Evolutionary conservation across 2,329 filamentous ascomycete species (phyloP).

Genomic region (Capronia epimyces): DNA sequence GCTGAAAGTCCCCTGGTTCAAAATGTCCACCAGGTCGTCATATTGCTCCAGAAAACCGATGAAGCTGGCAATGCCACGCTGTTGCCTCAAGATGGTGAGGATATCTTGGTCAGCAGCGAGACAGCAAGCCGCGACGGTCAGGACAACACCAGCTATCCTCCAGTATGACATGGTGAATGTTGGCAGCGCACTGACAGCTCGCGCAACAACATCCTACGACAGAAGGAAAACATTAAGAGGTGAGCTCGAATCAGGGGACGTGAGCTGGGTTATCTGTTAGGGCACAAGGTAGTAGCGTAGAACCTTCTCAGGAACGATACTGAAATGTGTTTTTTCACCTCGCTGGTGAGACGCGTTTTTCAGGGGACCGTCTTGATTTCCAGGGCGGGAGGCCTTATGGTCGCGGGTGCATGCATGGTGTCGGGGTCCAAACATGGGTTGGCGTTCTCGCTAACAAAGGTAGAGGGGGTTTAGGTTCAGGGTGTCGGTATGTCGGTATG

Average conservation of each 20-base stretch:
- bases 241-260: constrained; percentile 18
- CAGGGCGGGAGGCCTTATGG: no score
- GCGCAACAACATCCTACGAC: constrained; percentile 12
- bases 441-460: neutral
- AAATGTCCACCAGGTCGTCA: constrained; percentile 18
- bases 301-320: no score
- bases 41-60: constrained; percentile 14
- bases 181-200: constrained; percentile 7
- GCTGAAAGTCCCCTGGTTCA: constrained; percentile 24
- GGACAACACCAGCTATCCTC: constrained; percentile 2
- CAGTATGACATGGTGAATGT: constrained; percentile 15
- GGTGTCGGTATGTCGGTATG: neutral
- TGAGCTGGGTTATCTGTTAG: constrained; percentile 14
- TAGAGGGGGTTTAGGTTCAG: neutral
- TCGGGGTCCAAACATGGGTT: neutral
- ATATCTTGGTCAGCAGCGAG: constrained; percentile 21
- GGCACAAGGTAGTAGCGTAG: neutral
- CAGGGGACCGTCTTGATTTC: constrained; percentile 7
- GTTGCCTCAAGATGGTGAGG: constrained; percentile 22
- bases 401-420: neutral
- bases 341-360: constrained; percentile 2
- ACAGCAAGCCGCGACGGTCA: constrained; percentile 3
- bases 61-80: constrained; percentile 23
- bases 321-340: neutral
- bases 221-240: constrained; percentile 14